Conservation (phyloP, 345 rosid genomes). For the Dipteronia sinensis region DNA sequence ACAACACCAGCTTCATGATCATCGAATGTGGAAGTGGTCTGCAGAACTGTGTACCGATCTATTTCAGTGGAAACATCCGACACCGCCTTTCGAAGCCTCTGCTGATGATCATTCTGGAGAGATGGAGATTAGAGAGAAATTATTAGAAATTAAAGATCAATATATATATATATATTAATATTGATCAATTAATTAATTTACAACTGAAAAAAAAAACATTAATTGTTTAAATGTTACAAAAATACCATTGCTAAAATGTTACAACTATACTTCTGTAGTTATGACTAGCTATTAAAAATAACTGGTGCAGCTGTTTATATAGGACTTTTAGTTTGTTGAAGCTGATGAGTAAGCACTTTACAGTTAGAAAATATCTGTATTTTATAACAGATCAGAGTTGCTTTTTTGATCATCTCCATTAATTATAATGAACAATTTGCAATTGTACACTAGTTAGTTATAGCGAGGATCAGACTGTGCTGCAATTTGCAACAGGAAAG, state of each 20-base stretch:
- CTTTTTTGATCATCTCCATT: slow-evolving; percentile 10
- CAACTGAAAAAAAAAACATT: not conserved
- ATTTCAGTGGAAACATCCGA: slow-evolving; percentile 38
- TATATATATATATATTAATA: no score
- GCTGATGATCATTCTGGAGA: slow-evolving; percentile 22
- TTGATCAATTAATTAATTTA: not conserved
- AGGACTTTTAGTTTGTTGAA: not conserved
- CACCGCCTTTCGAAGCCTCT: slow-evolving; percentile 32
- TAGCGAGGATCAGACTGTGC: slow-evolving; percentile 1
- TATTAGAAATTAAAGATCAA: not conserved
- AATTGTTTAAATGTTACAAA: not conserved
- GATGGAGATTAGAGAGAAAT: not conserved
- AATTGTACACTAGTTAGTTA: slow-evolving; percentile 1
- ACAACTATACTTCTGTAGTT: not conserved
- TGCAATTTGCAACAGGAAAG: not conserved
- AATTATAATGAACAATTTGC: slow-evolving; percentile 22
- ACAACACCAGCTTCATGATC: slow-evolving; percentile 18
- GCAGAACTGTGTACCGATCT: slow-evolving; percentile 16
- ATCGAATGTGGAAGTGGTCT: not conserved
- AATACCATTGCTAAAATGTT: not conserved
- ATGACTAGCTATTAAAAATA: no score
- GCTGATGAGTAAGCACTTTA: slow-evolving; percentile 21
- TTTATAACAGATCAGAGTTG: not conserved
- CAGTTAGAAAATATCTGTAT: slow-evolving; percentile 9
- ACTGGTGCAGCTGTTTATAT: not conserved